Evolutionary conservation across 2,329 filamentous ascomycete genomes (phyloP).

Genomic region (Verticillium zaregamsianum): DNA sequence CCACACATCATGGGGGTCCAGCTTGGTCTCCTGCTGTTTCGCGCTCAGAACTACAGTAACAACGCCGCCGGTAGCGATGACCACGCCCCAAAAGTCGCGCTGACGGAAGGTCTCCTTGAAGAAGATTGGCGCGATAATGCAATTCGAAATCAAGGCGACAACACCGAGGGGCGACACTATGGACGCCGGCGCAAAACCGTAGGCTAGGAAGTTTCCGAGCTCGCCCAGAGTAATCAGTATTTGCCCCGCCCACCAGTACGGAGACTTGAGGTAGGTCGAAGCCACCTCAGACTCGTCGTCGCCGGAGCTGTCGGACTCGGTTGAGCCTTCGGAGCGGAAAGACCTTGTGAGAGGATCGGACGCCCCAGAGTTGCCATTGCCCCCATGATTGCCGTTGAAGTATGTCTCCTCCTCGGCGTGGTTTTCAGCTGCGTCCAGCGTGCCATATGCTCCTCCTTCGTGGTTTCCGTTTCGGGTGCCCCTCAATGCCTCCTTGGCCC

Average conservation of each 20-base stretch:
- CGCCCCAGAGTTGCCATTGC: slow-evolving; percentile 35
- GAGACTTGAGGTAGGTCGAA: slow-evolving; percentile 79
- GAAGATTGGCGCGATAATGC: slow-evolving; percentile 90
- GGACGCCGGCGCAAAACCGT: slow-evolving; percentile 94
- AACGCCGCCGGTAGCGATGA: slow-evolving; percentile 81
- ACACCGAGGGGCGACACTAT: slow-evolving; percentile 96
- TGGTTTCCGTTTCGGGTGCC: slow-evolving; percentile 3
- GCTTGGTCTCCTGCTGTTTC: slow-evolving; percentile 81
- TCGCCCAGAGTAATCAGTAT: slow-evolving; percentile 90
- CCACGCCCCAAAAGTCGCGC: slow-evolving; percentile 81
- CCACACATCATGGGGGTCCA: slow-evolving; percentile 89
- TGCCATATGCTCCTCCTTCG: not conserved
- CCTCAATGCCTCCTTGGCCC: slow-evolving; percentile 50
- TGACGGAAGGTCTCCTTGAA: slow-evolving; percentile 85
- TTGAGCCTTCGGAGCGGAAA: slow-evolving; percentile 39
- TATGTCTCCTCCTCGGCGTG: slow-evolving; percentile 21
- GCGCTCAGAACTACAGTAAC: slow-evolving; percentile 92
- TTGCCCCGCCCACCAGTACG: slow-evolving; percentile 96
- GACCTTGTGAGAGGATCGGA: slow-evolving; percentile 49
- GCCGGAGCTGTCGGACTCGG: slow-evolving; percentile 29
- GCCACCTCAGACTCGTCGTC: slow-evolving; percentile 31
- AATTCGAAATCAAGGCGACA: slow-evolving; percentile 95
- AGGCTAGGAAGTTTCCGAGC: slow-evolving; percentile 93
- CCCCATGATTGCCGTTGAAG: slow-evolving; percentile 4
- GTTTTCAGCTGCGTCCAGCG: slow-evolving; percentile 14